Conservation (phyloP, 1,284 basidiomycete species). For the Fomitopsis schrenkii region DNA sequence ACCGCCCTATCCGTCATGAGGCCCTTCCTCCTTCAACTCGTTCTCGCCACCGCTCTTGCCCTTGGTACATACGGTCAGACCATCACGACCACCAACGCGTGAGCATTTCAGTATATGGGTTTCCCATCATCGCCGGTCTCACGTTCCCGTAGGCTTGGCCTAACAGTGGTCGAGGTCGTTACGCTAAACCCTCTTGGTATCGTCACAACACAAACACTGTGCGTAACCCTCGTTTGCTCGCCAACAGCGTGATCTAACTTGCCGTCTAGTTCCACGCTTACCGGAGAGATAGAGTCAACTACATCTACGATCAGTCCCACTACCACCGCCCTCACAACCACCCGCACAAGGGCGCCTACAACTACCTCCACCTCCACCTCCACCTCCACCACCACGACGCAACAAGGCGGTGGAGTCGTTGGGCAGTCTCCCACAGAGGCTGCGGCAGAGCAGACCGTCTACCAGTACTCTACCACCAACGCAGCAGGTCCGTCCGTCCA, state of each 20-base stretch:
- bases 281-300: background rate
- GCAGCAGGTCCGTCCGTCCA: conserved; percentile 40
- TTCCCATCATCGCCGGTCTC: background rate
- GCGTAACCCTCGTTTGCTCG: conserved; percentile 18
- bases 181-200: conserved; percentile 40
- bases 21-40: conserved; percentile 3
- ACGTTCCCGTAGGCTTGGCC: conserved; percentile 38
- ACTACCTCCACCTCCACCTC: conserved; percentile 24
- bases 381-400: conserved; percentile 22
- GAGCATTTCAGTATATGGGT: conserved; percentile 17
- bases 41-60: conserved; percentile 26
- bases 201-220: conserved; percentile 42
- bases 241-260: background rate
- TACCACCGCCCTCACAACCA: conserved; percentile 7
- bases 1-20: conserved; percentile 9
- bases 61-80: conserved; percentile 41
- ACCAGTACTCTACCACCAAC: conserved; percentile 57
- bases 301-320: background rate
- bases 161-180: conserved; percentile 50
- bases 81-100: conserved; percentile 41
- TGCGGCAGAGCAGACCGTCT: conserved; percentile 44
- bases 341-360: conserved; percentile 21
- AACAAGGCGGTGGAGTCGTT: conserved; percentile 10
- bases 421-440: conserved; percentile 38
- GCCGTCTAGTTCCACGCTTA: conserved; percentile 1